Conservation (phyloP, 179 eudicot species). For the Carnegiea gigantea region DNA sequence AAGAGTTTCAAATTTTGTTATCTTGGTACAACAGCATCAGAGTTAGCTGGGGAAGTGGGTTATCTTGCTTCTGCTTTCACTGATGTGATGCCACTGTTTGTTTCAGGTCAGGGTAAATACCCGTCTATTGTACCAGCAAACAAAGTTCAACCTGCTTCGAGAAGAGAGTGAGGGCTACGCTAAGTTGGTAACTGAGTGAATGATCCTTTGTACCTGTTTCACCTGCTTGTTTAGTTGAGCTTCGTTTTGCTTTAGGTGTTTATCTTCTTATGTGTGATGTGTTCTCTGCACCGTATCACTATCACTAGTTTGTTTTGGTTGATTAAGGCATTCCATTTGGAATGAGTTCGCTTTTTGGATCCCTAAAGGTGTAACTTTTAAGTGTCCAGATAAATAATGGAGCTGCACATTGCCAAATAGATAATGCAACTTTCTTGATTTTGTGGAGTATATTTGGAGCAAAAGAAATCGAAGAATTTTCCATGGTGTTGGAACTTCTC, state of each 20-base stretch:
- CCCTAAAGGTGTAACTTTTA: neutral
- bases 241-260: neutral
- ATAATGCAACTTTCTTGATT: neutral
- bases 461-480: no score
- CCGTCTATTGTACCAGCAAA: conserved; percentile 94
- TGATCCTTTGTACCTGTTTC: conserved; percentile 12
- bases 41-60: neutral
- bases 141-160: conserved; percentile 96
- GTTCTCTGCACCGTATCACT: neutral
- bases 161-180: conserved; percentile 99
- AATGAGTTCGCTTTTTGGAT: neutral
- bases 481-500: no score
- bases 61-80: neutral
- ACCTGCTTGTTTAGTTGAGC: neutral
- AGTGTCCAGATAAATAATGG: neutral
- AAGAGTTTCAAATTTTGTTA: neutral
- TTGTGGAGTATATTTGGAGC: no score
- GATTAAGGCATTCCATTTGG: neutral
- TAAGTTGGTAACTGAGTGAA: conserved; percentile 69
- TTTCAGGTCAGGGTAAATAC: conserved; percentile 98
- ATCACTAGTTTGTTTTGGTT: no score
- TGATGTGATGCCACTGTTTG: conserved; percentile 18
- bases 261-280: neutral
- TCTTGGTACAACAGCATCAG: neutral
- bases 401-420: neutral